phyloP scores from a whole-genome alignment of 371 early-diverging fungal genomes.

The Circinella minor region DNA sequence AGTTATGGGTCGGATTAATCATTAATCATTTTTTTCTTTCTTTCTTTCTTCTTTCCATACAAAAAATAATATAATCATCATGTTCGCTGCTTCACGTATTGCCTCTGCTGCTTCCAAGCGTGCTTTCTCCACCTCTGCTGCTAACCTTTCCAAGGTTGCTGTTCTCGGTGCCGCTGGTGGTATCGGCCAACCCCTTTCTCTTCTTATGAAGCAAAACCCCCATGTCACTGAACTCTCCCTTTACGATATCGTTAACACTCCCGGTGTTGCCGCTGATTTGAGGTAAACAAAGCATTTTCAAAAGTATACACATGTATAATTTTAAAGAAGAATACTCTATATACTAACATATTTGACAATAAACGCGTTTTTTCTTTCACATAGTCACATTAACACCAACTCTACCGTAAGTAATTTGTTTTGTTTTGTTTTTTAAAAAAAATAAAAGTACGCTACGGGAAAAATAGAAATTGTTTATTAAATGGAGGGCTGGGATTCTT shows the following conservation, averaged over 20 bases:
- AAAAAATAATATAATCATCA: constrained; percentile 21
- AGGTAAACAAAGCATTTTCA: constrained; percentile 23
- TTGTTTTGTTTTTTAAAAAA: not conserved
- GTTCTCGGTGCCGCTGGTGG: constrained; percentile 93
- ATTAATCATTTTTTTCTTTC: not conserved
- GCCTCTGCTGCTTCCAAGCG: constrained; percentile 67
- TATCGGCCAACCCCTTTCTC: constrained; percentile 91
- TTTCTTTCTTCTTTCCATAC: constrained; percentile 23
- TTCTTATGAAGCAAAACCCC: constrained; percentile 84
- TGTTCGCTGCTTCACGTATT: constrained; percentile 57
- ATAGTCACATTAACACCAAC: constrained; percentile 92
- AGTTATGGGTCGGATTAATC: not conserved
- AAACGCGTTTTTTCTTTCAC: constrained; percentile 5
- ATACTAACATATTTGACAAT: not conserved
- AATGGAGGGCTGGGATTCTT: not conserved
- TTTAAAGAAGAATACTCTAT: too few species aligned
- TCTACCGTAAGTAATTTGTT: constrained; percentile 64
- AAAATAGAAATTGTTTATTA: not conserved
- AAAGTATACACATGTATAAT: too few species aligned
- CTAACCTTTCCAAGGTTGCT: constrained; percentile 76
- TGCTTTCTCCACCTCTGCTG: constrained; percentile 65
- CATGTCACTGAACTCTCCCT: constrained; percentile 88
- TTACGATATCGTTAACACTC: constrained; percentile 96
- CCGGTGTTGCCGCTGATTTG: constrained; percentile 97
- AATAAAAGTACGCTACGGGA: not conserved